Percentiles rank a stretch among this genome's conserved stretches.
These are phyloP conservation scores for Caloboletus inedulis DNA, from an alignment of 1,284 basidiomycete genomes.

Conservation along the genomic window DNA sequence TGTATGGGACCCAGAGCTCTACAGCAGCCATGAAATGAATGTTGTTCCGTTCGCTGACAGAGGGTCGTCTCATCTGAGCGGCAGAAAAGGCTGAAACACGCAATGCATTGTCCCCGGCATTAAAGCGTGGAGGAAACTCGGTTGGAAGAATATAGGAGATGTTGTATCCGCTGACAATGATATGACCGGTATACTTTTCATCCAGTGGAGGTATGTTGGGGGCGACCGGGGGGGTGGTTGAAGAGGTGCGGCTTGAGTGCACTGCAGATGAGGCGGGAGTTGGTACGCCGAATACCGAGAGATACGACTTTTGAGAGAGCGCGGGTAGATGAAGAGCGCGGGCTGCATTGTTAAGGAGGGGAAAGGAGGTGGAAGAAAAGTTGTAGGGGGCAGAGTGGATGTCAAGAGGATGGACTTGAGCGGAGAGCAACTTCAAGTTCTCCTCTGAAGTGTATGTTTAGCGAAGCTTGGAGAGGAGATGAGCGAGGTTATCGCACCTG, in stretches of 20 bases:
- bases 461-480: neutral
- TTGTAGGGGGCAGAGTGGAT: slow-evolving; percentile 65
- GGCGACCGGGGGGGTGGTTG: slow-evolving; percentile 26
- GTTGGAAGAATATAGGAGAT: slow-evolving; percentile 76
- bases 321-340: slow-evolving; percentile 64
- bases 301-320: slow-evolving; percentile 57
- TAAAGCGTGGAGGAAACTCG: slow-evolving; percentile 53
- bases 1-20: slow-evolving; percentile 69
- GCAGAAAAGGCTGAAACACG: slow-evolving; percentile 36
- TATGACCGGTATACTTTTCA: slow-evolving; percentile 65
- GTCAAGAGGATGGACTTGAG: slow-evolving; percentile 73
- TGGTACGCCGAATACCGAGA: slow-evolving; percentile 49
- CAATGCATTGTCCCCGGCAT: slow-evolving; percentile 34
- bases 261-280: slow-evolving; percentile 33
- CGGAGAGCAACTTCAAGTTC: slow-evolving; percentile 67
- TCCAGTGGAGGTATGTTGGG: slow-evolving; percentile 46
- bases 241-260: slow-evolving; percentile 38
- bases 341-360: slow-evolving; percentile 64
- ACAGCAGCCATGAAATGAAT: slow-evolving; percentile 76
- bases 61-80: slow-evolving; percentile 44
- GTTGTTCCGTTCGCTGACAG: slow-evolving; percentile 54
- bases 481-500: slow-evolving; percentile 43
- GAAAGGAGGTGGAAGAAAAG: slow-evolving; percentile 62
- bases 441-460: slow-evolving; percentile 50
- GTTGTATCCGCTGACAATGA: slow-evolving; percentile 71